Evolutionary conservation across 345 rosid species (phyloP).

Genomic region (Brassica juncea): DNA sequence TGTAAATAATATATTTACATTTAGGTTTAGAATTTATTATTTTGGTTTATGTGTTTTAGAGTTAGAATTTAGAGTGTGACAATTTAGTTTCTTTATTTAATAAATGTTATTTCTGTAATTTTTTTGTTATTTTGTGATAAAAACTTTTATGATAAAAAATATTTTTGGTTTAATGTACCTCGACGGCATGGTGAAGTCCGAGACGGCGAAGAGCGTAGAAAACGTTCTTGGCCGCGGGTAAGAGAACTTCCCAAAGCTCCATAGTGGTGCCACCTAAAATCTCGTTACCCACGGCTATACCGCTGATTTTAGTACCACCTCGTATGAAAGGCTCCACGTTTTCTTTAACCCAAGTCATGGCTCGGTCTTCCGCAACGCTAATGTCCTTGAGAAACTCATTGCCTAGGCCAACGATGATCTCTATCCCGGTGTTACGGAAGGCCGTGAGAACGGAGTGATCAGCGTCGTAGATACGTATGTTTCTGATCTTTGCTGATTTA

Average conservation of each 20-base stretch:
- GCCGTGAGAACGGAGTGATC: slow-evolving; percentile 74
- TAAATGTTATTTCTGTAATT: too few species aligned
- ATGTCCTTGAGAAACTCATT: slow-evolving; percentile 70
- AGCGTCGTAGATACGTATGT: slow-evolving; percentile 72
- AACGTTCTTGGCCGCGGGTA: slow-evolving; percentile 78
- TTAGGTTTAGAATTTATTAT: too few species aligned
- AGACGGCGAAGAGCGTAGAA: slow-evolving; percentile 58
- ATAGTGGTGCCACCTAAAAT: slow-evolving; percentile 61
- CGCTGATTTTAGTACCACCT: slow-evolving; percentile 59
- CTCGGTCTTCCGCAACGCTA: slow-evolving; percentile 76
- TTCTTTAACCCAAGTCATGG: slow-evolving; percentile 83
- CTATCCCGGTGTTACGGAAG: slow-evolving; percentile 70
- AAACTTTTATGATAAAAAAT: neutral
- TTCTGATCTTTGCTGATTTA: slow-evolving; percentile 73
- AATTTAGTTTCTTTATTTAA: too few species aligned
- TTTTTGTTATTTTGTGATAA: too few species aligned
- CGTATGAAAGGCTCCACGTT: slow-evolving; percentile 73
- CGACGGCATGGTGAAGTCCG: slow-evolving; percentile 41
- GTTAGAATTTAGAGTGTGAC: too few species aligned
- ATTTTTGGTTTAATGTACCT: slow-evolving; percentile 30
- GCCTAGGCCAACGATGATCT: slow-evolving; percentile 71
- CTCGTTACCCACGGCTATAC: slow-evolving; percentile 89
- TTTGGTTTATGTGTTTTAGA: too few species aligned
- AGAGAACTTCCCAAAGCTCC: slow-evolving; percentile 70
- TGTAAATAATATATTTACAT: too few species aligned